Evolutionary conservation across 2,329 filamentous ascomycete genomes (phyloP).

Genomic region (Aspergillus sp.): DNA sequence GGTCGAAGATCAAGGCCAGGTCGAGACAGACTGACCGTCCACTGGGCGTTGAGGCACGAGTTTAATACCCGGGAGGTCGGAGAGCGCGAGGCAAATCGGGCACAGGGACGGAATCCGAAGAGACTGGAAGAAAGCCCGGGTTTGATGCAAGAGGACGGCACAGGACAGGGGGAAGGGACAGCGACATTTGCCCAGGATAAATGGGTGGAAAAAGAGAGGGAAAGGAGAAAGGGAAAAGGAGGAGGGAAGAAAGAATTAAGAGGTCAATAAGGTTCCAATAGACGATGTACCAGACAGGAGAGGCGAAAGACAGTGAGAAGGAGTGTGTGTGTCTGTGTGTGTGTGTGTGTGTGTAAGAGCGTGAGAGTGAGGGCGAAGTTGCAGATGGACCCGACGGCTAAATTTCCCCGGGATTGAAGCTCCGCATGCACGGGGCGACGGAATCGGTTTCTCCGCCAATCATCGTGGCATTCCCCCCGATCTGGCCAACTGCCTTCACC

Average conservation of each 20-base stretch:
- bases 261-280: background rate
- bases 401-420: conserved; percentile 22
- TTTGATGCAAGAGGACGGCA: background rate
- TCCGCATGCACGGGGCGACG: conserved; percentile 17
- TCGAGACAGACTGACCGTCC: background rate
- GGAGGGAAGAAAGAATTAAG: background rate
- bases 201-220: background rate
- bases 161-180: conserved; percentile 1
- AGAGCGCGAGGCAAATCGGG: background rate
- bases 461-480: conserved; percentile 2
- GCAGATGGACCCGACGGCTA: conserved; percentile 11
- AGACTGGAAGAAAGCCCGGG: background rate
- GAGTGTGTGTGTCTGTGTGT: background rate
- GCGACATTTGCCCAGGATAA: conserved; percentile 11
- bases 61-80: background rate
- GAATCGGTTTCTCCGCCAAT: conserved; percentile 35
- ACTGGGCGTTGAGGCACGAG: background rate
- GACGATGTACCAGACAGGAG: background rate
- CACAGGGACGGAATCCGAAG: conserved; percentile 2
- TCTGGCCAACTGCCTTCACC: background rate
- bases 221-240: background rate
- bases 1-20: background rate
- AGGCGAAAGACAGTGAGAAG: background rate
- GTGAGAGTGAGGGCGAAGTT: background rate
- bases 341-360: background rate